These are phyloP conservation scores for Colletotrichum lindemuthianum DNA, from an alignment of 2,329 filamentous ascomycete species.

Conservation along the genomic window DNA sequence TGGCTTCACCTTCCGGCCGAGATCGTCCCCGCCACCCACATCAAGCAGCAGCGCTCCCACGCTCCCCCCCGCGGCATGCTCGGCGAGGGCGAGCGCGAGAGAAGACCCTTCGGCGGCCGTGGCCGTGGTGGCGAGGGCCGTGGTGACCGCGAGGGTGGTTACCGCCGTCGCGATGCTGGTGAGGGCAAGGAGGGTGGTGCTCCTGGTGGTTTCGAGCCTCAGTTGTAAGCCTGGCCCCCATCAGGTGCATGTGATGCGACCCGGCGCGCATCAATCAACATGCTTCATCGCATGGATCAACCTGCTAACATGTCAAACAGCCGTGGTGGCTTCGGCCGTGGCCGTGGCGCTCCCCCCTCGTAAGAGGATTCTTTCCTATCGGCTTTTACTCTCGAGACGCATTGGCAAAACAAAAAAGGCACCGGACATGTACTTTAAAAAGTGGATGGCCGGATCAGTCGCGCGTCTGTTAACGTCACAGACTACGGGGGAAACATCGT, in stretches of 20 bases:
- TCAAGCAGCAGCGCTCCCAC: constrained; percentile 99
- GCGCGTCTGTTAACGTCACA: constrained; percentile 53
- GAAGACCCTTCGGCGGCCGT: constrained; percentile 83
- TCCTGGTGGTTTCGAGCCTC: constrained; percentile 90
- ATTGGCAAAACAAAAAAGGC: constrained; percentile 49
- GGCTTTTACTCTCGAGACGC: constrained; percentile 56
- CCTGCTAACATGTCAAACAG: constrained; percentile 55
- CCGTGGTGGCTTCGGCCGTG: constrained; percentile 91
- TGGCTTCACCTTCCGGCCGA: constrained; percentile 99
- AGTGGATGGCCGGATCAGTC: constrained; percentile 52
- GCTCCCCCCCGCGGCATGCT: constrained; percentile 99
- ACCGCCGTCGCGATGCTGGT: constrained; percentile 89
- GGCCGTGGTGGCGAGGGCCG: constrained; percentile 71
- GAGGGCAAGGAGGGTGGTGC: constrained; percentile 91
- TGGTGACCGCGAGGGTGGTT: constrained; percentile 88
- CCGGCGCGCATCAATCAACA: background rate
- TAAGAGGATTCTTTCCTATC: constrained; percentile 58
- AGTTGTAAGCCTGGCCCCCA: constrained; percentile 73
- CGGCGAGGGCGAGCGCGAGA: constrained; percentile 84
- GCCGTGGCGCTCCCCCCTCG: constrained; percentile 80
- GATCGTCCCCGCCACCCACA: constrained; percentile 99
- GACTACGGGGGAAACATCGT: constrained; percentile 52
- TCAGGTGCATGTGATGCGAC: background rate
- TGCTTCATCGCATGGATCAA: background rate
- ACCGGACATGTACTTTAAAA: constrained; percentile 61